Evolutionary conservation across 129 eudicot genomes (phyloP).

Genomic region (Tagetes patula): DNA sequence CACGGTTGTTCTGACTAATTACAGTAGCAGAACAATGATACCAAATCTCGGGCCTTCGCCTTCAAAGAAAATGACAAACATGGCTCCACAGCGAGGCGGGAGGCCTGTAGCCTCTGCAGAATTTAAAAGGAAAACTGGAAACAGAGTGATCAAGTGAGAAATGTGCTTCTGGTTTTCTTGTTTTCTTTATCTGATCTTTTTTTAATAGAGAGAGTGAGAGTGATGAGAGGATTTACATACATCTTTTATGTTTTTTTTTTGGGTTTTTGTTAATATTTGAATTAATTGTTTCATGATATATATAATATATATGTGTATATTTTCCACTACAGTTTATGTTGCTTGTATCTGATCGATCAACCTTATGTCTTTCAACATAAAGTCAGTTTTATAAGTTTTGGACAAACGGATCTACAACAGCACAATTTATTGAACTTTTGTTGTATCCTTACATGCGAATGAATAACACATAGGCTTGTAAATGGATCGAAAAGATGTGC

Average conservation of each 20-base stretch:
- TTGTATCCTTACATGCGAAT: no score
- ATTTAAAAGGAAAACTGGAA: slow-evolving; percentile 64
- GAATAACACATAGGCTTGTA: no score
- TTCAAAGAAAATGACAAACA: slow-evolving; percentile 46
- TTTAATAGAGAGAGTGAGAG: slow-evolving; percentile 35
- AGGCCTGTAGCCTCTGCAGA: slow-evolving; percentile 52
- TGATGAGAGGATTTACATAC: slow-evolving; percentile 35
- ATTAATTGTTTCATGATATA: slow-evolving; percentile 20
- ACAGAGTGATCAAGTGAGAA: slow-evolving; percentile 43
- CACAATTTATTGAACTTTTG: no score
- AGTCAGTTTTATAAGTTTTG: not conserved
- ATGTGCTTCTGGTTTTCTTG: slow-evolving; percentile 14
- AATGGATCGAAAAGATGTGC: no score
- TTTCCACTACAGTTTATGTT: slow-evolving; percentile 6
- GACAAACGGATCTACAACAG: not conserved
- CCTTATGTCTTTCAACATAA: not conserved
- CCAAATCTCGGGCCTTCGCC: slow-evolving; percentile 55
- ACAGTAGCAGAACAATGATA: slow-evolving; percentile 45
- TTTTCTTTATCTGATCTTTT: slow-evolving; percentile 14
- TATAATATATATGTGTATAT: slow-evolving; percentile 25
- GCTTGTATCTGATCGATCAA: slow-evolving; percentile 6
- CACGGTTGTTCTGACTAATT: slow-evolving; percentile 5
- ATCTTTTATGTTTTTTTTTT: slow-evolving; percentile 8
- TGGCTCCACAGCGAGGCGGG: slow-evolving; percentile 42
- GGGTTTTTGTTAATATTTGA: slow-evolving; percentile 26